A percentile compares a stretch with the other conserved stretches of the same genome.
These are phyloP conservation scores for Pisolithus thermaeus DNA, from an alignment of 1,284 basidiomycete genomes.

Conservation along the genomic window DNA sequence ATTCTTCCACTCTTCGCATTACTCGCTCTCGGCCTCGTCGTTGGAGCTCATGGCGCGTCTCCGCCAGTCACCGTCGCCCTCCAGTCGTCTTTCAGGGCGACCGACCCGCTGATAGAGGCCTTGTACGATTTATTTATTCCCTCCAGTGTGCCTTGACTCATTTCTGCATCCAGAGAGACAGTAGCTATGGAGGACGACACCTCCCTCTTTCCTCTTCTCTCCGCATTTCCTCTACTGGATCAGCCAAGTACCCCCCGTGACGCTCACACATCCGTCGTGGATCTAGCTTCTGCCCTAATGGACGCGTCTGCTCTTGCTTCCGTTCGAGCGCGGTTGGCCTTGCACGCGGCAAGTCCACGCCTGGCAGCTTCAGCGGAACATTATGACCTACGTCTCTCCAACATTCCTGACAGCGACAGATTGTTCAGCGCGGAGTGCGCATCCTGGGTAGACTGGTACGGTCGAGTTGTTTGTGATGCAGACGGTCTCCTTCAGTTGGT, in stretches of 20 bases:
- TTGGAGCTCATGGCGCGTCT: slow-evolving; percentile 30
- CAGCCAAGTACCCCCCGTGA: slow-evolving; percentile 38
- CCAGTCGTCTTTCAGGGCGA: slow-evolving; percentile 74
- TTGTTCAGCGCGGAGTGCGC: slow-evolving; percentile 41
- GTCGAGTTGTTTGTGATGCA: slow-evolving; percentile 67
- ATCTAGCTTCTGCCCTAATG: slow-evolving; percentile 41
- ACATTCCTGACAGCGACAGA: slow-evolving; percentile 25
- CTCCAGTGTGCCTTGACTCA: background rate
- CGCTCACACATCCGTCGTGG: slow-evolving; percentile 49
- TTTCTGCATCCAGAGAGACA: slow-evolving; percentile 42
- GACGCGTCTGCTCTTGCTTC: slow-evolving; percentile 44
- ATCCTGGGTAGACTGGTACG: slow-evolving; percentile 89
- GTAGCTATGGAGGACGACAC: slow-evolving; percentile 32
- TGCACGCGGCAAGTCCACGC: slow-evolving; percentile 66
- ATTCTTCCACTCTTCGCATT: no score
- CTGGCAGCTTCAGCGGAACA: slow-evolving; percentile 70
- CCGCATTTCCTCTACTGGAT: slow-evolving; percentile 14
- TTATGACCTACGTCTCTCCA: slow-evolving; percentile 43
- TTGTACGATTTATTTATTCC: slow-evolving; percentile 43
- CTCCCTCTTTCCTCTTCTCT: slow-evolving; percentile 23
- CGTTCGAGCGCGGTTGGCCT: slow-evolving; percentile 57
- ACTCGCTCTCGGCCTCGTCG: no score
- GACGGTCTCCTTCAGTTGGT: slow-evolving; percentile 56
- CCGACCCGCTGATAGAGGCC: slow-evolving; percentile 74
- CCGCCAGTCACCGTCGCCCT: slow-evolving; percentile 77